Conservation (phyloP, 2,329 filamentous ascomycete genomes). For the Penicillium frequentans region DNA sequence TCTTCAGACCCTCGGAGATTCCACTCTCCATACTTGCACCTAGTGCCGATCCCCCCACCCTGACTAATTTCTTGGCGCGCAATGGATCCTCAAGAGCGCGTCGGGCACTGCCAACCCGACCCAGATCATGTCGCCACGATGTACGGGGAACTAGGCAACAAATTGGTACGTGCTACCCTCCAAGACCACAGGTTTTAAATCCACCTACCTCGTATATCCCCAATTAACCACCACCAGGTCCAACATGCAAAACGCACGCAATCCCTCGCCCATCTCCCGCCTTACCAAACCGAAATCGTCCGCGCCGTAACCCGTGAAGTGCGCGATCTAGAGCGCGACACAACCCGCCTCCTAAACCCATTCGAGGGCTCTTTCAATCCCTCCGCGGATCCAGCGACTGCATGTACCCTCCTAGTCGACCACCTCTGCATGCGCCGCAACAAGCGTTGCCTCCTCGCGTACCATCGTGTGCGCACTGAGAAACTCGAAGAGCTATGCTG, state of each 20-base stretch:
- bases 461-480: conserved; percentile 85
- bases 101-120: conserved; percentile 12
- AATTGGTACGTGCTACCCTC: conserved; percentile 62
- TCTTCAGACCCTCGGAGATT: not conserved
- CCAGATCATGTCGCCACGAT: conserved; percentile 49
- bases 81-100: conserved; percentile 22
- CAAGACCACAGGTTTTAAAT: not conserved
- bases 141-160: conserved; percentile 87
- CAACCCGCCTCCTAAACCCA: conserved; percentile 73
- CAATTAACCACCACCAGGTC: conserved; percentile 58
- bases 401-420: conserved; percentile 86
- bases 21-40: not conserved
- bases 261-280: conserved; percentile 78
- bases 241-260: conserved; percentile 95
- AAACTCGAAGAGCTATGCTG: conserved; percentile 93
- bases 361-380: conserved; percentile 86
- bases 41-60: conserved; percentile 2
- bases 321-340: conserved; percentile 86
- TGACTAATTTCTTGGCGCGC: conserved; percentile 28
- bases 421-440: conserved; percentile 94
- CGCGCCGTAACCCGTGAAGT: conserved; percentile 87
- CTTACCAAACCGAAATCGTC: conserved; percentile 90
- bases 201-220: not conserved
- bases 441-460: conserved; percentile 91
- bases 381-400: conserved; percentile 74